Evolutionary conservation across 495 filamentous ascomycete genomes (phyloP), one percentile per base, ranked within the genome.

Genomic region (Viridothelium virens): DNA sequence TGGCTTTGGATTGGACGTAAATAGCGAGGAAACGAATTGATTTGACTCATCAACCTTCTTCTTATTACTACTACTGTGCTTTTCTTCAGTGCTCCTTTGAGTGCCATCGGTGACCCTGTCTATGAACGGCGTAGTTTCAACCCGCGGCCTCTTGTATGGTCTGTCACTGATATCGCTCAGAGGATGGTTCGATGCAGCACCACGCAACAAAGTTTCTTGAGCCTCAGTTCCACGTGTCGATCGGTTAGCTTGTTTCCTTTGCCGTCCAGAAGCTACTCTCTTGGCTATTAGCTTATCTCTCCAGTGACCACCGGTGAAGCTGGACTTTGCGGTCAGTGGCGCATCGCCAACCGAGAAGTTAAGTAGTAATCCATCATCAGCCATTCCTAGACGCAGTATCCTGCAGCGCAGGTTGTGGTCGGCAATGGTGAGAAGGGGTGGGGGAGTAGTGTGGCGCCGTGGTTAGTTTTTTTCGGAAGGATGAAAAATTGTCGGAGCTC

Each of bases 291-390:
- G 78, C 65, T 95, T 82, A 73, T 96, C 94, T 73, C 87, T 89
- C 94, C 94, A 98, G 69, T 85, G 85, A 14, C 94, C 94, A 66
- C 94, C 94, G 75, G 86, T 92, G 74, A 96, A 91, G 67, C 85
- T 87, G 3, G 82, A 82, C 65, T 87, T 88, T 38, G 77, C 77
- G 36, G 75, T 53, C 18, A 78, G 63, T 63, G 79, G 75, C 16
- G 79, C 81, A 69, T 90, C 89, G 14, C 82, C 81, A 38, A 94
- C 79, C 64, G 89, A 83, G 73, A 97, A 97, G 74, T 98, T 97
- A 75, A 97, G 81, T 61, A 97, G 84, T 85, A 98, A 88, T 62
- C 91, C 91, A 87, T 96, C 90, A 79, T 97, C 91, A 31, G 91
- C 91, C 92, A 96, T 97, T 25, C 25, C 25, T 25, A 25, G 25